These are phyloP conservation scores for Pelargonium fulgidum DNA, from an alignment of 441 rosid species.

Conservation along the genomic window DNA sequence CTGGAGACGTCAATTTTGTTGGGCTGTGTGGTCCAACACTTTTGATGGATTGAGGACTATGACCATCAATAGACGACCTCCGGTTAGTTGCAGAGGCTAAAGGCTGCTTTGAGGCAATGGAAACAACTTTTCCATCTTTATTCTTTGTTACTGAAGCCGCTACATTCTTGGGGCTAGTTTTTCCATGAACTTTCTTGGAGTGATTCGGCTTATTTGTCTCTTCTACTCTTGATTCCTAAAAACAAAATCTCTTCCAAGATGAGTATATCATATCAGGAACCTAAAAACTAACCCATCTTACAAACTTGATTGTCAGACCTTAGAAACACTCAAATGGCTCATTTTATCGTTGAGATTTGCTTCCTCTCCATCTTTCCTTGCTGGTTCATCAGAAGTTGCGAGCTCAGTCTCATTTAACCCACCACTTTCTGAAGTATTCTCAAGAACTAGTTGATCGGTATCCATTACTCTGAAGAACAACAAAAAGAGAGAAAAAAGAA, in stretches of 20 bases:
- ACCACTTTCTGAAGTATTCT: not conserved
- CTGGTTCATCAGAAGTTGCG: not conserved
- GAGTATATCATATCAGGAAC: not conserved
- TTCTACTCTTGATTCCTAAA: not conserved
- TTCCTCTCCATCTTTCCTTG: not conserved
- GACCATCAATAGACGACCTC: conserved; percentile 4
- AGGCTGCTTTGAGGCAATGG: not conserved
- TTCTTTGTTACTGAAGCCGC: not conserved
- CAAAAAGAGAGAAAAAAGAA: no score
- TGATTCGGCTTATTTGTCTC: not conserved
- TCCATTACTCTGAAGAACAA: not conserved
- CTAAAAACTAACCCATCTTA: not conserved
- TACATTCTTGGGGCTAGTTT: not conserved
- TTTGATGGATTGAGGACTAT: not conserved
- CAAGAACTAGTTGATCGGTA: not conserved
- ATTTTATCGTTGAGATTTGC: not conserved
- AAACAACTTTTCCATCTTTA: not conserved
- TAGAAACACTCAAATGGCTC: not conserved
- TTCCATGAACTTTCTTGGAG: not conserved
- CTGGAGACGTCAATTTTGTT: not conserved
- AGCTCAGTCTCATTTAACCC: not conserved
- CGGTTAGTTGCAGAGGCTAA: not conserved
- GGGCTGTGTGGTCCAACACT: not conserved
- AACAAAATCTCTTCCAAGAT: not conserved
- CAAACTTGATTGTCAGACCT: not conserved